These are phyloP conservation scores for Xanthoconium purpureum DNA, from an alignment of 768 basidiomycete species.

Conservation along the genomic window DNA sequence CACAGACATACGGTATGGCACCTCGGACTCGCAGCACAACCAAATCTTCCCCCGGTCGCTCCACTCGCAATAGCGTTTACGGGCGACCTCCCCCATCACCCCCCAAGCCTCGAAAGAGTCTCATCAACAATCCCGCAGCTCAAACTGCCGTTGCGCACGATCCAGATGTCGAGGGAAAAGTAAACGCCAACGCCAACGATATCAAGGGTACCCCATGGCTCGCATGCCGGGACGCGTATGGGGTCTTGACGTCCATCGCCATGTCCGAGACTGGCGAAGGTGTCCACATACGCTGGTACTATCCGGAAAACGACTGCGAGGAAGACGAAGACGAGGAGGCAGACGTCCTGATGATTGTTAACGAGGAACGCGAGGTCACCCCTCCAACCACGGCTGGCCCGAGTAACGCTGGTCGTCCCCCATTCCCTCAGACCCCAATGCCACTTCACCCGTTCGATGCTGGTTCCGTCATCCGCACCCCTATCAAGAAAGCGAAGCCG, in stretches of 20 bases:
- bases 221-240: constrained; percentile 17
- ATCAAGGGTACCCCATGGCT: constrained; percentile 12
- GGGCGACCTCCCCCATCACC: constrained; percentile 12
- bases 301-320: constrained; percentile 7
- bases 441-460: constrained; percentile 22
- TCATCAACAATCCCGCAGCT: neutral
- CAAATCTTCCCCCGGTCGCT: constrained; percentile 16
- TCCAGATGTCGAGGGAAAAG: neutral
- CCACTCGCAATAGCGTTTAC: constrained; percentile 24
- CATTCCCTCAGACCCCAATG: constrained; percentile 22
- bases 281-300: constrained; percentile 19
- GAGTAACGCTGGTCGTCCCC: neutral
- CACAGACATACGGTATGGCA: constrained; percentile 18
- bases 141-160: neutral
- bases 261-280: constrained; percentile 24
- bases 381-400: constrained; percentile 1
- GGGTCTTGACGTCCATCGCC: constrained; percentile 9
- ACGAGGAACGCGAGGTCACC: constrained; percentile 19
- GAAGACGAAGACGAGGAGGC: constrained; percentile 6
- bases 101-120: constrained; percentile 5
- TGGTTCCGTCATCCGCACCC: constrained; percentile 31
- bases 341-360: constrained; percentile 8
- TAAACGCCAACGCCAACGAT: neutral
- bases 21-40: constrained; percentile 24
- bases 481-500: constrained; percentile 26